Conservation (phyloP, 2,329 filamentous ascomycete species). For the Magnaporthiopsis incrustans region DNA sequence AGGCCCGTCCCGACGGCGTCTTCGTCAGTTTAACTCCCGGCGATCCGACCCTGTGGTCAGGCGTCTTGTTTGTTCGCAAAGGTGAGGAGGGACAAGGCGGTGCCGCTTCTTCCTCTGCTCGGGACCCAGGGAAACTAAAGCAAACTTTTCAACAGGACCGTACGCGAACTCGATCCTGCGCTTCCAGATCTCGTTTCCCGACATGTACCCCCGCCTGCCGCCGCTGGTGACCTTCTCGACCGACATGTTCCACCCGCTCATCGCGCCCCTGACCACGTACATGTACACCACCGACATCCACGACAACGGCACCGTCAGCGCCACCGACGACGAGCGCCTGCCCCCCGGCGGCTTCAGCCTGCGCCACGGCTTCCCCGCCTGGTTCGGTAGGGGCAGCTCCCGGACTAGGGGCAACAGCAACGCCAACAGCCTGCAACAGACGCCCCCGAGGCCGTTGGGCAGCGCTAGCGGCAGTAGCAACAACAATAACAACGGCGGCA, state of each 20-base stretch:
- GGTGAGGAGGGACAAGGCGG: constrained; percentile 42
- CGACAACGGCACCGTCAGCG: constrained; percentile 69
- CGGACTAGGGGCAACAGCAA: constrained; percentile 19
- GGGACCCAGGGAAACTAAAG: background rate
- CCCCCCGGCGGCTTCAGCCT: constrained; percentile 87
- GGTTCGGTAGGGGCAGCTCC: constrained; percentile 62
- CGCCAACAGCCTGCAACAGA: constrained; percentile 9
- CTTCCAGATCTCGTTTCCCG: constrained; percentile 83
- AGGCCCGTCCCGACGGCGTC: constrained; percentile 76
- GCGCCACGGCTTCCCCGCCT: constrained; percentile 80
- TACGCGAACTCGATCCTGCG: constrained; percentile 82
- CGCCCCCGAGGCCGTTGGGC: constrained; percentile 17
- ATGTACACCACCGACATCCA: constrained; percentile 78
- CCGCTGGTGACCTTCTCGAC: constrained; percentile 83
- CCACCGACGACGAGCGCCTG: constrained; percentile 72
- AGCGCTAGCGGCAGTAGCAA: constrained; percentile 9
- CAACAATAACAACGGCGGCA: constrained; percentile 18
- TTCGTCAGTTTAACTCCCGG: constrained; percentile 79
- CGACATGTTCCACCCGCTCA: constrained; percentile 89
- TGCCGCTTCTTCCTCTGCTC: background rate
- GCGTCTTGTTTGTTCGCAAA: constrained; percentile 84
- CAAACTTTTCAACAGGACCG: constrained; percentile 51
- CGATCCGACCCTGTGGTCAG: constrained; percentile 76
- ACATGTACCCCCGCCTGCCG: constrained; percentile 68
- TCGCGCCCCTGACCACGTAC: constrained; percentile 90